Conservation (phyloP, 73 alveolate genomes). For the Uronychia setigera region DNA sequence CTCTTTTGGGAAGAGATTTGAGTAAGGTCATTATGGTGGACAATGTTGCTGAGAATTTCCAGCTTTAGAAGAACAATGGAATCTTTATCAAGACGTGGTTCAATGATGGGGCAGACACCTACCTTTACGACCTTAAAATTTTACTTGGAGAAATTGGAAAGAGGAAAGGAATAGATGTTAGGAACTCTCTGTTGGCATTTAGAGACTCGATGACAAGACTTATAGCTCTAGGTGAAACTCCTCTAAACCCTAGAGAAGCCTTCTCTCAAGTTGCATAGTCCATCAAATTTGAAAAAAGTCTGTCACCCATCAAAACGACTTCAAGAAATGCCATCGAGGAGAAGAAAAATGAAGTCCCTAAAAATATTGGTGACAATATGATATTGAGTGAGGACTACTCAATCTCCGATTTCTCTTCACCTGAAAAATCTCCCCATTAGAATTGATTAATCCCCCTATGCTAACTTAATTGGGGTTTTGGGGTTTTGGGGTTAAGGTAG, state of each 20-base stretch:
- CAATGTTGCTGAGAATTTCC: conserved; percentile 76
- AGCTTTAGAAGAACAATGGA: conserved; percentile 76
- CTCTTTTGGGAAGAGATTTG: conserved; percentile 55
- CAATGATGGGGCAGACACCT: conserved; percentile 59
- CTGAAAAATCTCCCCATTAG: too few relatives aligned
- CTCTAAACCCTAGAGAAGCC: too few relatives aligned
- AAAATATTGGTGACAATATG: too few relatives aligned
- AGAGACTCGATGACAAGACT: conserved; percentile 79
- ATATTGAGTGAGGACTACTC: too few relatives aligned
- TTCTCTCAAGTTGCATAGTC: too few relatives aligned
- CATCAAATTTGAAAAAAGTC: too few relatives aligned
- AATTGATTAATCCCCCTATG: too few relatives aligned
- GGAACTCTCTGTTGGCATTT: conserved; percentile 79
- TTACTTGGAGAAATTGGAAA: conserved; percentile 74
- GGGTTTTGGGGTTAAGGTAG: not conserved
- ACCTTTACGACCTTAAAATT: conserved; percentile 78
- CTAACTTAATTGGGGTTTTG: too few relatives aligned
- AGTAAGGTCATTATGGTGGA: conserved; percentile 47
- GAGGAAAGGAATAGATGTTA: conserved; percentile 79
- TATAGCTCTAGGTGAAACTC: conserved; percentile 77
- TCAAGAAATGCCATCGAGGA: too few relatives aligned
- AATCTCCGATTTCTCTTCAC: too few relatives aligned
- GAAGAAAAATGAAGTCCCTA: too few relatives aligned
- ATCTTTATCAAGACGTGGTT: conserved; percentile 84
- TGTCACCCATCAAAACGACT: too few relatives aligned